phyloP scores from a whole-genome alignment of 805 yeast genomes.

The Candida odintsovae region DNA sequence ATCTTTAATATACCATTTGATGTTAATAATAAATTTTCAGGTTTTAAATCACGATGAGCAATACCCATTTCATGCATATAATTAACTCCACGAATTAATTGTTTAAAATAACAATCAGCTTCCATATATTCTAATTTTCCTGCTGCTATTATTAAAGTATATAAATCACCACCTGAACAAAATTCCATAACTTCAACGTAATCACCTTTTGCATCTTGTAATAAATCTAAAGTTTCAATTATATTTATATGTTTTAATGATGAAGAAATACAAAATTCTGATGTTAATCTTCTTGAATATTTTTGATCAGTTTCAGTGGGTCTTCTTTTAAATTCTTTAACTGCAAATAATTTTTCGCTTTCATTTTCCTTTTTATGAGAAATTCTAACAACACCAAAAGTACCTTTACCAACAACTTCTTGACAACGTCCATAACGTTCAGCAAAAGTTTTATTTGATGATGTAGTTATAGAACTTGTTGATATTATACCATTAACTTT shows the following conservation, averaged over 20 bases:
- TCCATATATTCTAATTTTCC: conserved; percentile 79
- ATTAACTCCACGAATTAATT: conserved; percentile 72
- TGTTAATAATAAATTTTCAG: conserved; percentile 76
- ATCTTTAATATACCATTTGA: conserved; percentile 70
- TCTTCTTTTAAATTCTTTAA: conserved; percentile 72
- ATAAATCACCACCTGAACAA: conserved; percentile 83
- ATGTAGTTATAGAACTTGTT: not conserved
- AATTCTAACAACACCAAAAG: conserved; percentile 89
- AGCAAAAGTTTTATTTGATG: conserved; percentile 50
- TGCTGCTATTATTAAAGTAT: conserved; percentile 64
- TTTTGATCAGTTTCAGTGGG: conserved; percentile 58
- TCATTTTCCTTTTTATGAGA: conserved; percentile 58
- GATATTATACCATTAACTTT: conserved; percentile 13
- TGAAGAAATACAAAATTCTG: conserved; percentile 82
- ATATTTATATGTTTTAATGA: conserved; percentile 72
- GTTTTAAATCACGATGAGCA: conserved; percentile 84
- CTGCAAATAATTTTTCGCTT: conserved; percentile 57
- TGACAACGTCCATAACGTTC: conserved; percentile 93
- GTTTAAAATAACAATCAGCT: conserved; percentile 89
- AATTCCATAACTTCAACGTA: conserved; percentile 93
- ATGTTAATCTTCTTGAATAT: conserved; percentile 67
- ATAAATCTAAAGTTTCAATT: conserved; percentile 70
- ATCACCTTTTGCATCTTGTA: conserved; percentile 67
- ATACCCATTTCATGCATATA: conserved; percentile 91
- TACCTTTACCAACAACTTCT: conserved; percentile 90